A percentile compares a stretch with the other conserved stretches of the same genome.
These are phyloP conservation scores for Trichoderma sp. DNA, from an alignment of 2,329 filamentous ascomycete genomes.

Conservation along the genomic window DNA sequence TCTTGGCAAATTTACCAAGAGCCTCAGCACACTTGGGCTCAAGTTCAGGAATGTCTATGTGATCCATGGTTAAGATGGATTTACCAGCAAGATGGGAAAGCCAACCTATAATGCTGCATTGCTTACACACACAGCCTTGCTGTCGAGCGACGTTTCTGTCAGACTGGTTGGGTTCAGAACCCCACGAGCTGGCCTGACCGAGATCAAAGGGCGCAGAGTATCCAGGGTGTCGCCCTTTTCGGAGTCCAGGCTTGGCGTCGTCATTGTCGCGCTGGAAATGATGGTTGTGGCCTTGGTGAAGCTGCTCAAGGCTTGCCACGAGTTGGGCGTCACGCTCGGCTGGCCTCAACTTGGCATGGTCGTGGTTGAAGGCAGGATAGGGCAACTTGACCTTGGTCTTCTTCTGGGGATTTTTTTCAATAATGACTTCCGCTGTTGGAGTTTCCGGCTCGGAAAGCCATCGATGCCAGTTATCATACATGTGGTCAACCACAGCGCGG, in stretches of 20 bases:
- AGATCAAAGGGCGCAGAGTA: neutral
- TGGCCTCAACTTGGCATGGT: neutral
- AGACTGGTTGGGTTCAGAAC: neutral
- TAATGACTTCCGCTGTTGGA: too few species aligned
- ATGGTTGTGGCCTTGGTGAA: neutral
- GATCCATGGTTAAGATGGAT: neutral
- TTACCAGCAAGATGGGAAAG: neutral
- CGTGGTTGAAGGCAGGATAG: slow-evolving; percentile 3
- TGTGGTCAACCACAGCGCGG: neutral
- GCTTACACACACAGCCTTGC: slow-evolving; percentile 18
- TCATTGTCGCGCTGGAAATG: neutral
- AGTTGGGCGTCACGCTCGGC: neutral
- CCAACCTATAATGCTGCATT: slow-evolving; percentile 20
- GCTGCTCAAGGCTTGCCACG: neutral
- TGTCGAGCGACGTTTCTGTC: neutral
- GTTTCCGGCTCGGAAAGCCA: neutral
- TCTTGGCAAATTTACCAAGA: neutral
- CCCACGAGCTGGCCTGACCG: neutral
- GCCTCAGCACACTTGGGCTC: neutral
- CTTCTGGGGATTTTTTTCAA: neutral
- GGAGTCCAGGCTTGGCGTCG: neutral
- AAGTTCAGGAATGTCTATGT: slow-evolving; percentile 21
- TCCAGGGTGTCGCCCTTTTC: neutral
- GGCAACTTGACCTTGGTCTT: neutral
- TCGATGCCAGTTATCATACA: neutral